Conservation (phyloP, 2,329 filamentous ascomycete genomes). For the Orbilia oligospora region DNA sequence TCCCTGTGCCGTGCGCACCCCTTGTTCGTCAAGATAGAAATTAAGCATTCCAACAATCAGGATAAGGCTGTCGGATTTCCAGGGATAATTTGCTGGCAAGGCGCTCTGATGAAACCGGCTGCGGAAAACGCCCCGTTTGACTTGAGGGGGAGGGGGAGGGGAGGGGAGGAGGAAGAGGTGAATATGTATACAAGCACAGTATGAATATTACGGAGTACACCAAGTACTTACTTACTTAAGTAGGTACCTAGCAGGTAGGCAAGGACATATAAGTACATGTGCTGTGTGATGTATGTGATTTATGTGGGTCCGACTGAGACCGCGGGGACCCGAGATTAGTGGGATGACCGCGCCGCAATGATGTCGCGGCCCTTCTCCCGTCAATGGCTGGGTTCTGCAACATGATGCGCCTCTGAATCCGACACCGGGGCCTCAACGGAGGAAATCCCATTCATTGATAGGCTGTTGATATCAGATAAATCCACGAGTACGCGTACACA, state of each 20-base stretch:
- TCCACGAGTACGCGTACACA: conserved; percentile 45
- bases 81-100: conserved; percentile 37
- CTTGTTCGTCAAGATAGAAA: neutral
- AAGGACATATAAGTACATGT: too few relatives aligned
- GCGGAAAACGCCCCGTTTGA: conserved; percentile 45
- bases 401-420: conserved; percentile 33
- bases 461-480: conserved; percentile 14
- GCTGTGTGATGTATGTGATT: conserved; percentile 14
- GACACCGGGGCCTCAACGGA: neutral
- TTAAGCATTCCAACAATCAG: conserved; percentile 2
- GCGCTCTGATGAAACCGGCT: conserved; percentile 27
- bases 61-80: conserved; percentile 30
- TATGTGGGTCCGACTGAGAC: conserved; percentile 7
- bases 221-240: too few relatives aligned
- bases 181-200: too few relatives aligned
- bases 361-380: conserved; percentile 48
- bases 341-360: conserved; percentile 58
- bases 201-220: too few relatives aligned
- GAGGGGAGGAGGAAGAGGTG: neutral
- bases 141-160: neutral
- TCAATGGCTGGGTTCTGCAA: conserved; percentile 9
- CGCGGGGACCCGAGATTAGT: conserved; percentile 54
- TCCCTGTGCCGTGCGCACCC: too few relatives aligned
- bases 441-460: neutral
- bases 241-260: too few relatives aligned